A percentile compares a stretch with the other conserved stretches of the same genome.
Conservation (phyloP, 1,284 basidiomycete genomes). For the Pisolithus thermaeus region DNA sequence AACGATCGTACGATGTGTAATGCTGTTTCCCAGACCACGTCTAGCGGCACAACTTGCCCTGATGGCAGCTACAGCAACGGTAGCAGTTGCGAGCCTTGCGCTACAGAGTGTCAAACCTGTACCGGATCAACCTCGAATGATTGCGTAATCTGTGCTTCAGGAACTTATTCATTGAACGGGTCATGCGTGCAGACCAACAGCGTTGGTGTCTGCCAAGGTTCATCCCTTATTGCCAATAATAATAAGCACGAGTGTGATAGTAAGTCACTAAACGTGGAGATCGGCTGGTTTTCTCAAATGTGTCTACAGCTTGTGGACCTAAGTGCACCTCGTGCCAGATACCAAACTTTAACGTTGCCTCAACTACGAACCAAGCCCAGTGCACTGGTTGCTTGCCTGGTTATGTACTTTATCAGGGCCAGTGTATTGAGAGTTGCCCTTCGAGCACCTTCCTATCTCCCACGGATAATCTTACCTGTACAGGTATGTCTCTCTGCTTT, state of each 20-base stretch:
- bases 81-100: slow-evolving; percentile 52
- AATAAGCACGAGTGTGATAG: slow-evolving; percentile 75
- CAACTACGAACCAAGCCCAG: slow-evolving; percentile 57
- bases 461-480: slow-evolving; percentile 64
- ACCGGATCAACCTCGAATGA: slow-evolving; percentile 61
- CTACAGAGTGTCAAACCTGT: slow-evolving; percentile 64
- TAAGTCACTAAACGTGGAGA: slow-evolving; percentile 36
- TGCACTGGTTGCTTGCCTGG: slow-evolving; percentile 76
- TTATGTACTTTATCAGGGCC: slow-evolving; percentile 60
- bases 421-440: slow-evolving; percentile 66
- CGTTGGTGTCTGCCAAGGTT: slow-evolving; percentile 66
- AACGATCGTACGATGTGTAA: slow-evolving; percentile 66
- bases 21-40: slow-evolving; percentile 42
- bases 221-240: slow-evolving; percentile 72
- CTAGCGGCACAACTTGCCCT: slow-evolving; percentile 54
- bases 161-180: slow-evolving; percentile 56
- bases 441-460: slow-evolving; percentile 65
- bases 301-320: slow-evolving; percentile 58
- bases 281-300: background rate
- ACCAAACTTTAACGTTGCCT: slow-evolving; percentile 60
- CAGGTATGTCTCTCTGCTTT: slow-evolving; percentile 35
- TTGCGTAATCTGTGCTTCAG: slow-evolving; percentile 62
- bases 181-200: slow-evolving; percentile 58
- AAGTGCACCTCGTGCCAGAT: slow-evolving; percentile 76
- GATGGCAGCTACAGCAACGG: slow-evolving; percentile 59